Evolutionary conservation across 2,329 filamentous ascomycete species (phyloP), one percentile per base, ranked within the genome.

Genomic region (Furcasterigmium furcatum): DNA sequence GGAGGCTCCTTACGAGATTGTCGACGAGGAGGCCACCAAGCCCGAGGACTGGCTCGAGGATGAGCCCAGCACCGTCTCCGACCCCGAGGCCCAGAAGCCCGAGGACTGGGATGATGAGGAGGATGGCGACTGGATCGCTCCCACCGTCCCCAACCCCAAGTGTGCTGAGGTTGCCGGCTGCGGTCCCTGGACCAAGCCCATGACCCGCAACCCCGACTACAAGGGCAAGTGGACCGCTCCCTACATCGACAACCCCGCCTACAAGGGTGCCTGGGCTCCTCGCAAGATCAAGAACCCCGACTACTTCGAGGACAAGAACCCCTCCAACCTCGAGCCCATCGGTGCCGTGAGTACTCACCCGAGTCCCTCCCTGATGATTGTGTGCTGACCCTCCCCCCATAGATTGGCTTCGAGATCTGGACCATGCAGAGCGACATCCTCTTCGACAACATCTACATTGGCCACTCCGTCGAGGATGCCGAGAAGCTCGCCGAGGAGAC

Each of bases 101-200:
- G 91, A 96, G 74, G 94, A 97, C 67, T 99, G 94, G 94, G 92
- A 96, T 73, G 92, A 99, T 49, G 94, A 99, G 77, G 94, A 99
- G 76, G 94, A 99, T 68, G 94, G 94, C 69, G 94, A 99, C 77
- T 99, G 91, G 91, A 70, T 95, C 56, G 74, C 91, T 43, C 94
- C 92, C 47, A 91, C 85, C 45, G 83, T 99, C 45, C 81, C 90
- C 66, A 97, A 99, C 84, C 88, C 92, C 70, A 96, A 96, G 83
- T 97, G 94, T 65, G 82, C 85, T 54, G 92, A 97, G 48, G 88
- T 77, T 55, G 91, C 92, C 74, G 94, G 94, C 63, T 97, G 94
- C 70, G 94, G 94, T 61, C 82, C 87, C 61, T 99, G 94, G 94
- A 79, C 85, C 59, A 83, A 88, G 74, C 94, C 94, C 56, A 83